Base-by-base conservation (phyloP, 305 asterid species). In the Ajuga reptans region DNA sequence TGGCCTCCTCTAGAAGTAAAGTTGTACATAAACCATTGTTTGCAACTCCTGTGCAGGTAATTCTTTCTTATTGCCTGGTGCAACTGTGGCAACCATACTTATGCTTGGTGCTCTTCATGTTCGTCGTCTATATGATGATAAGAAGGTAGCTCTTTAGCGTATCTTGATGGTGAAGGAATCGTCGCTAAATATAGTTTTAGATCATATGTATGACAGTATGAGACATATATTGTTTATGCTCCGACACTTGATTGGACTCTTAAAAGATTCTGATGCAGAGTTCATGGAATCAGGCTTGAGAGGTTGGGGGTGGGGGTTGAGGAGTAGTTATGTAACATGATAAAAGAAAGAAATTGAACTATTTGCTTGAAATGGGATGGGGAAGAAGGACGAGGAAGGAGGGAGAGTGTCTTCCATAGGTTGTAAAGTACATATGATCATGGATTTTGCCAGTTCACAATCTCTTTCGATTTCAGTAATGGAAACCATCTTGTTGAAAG, bases 31-130 rank as follows among this genome's bases (percentile, higher is more conserved):
- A 78, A 43, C 18, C 51, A 59, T 60, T 12, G 45, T 65, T 69
- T 31, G 1, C 61, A 12, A 49, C 63, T 59, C 67, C 7, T 73
- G 60, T 73, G 84, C 85, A 87, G 96, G 93, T 65, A 82, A 84
- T 71, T 70, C 75, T 57, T 83, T 86, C 75, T 77, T 87, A 65
- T 76, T 89, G 72, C 95, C 98, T 67, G 98, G 95, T 71, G 96
- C 98, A 53, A 92, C 98, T 14, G 78, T 77, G 49, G 97, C 95
- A 65, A 86, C 96, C 42, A 82, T 92, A 78, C 82, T 89, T 67
- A 92, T 92, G 96, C 98, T 92, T 61, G 98, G 98, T 58, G 91
- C 94, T 68, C 93, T 92, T 66, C 98, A 92, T 78, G 84, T 84
- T 61, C 96, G 98, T 46, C 91, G 96, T 77, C 79, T 92, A 33